These are phyloP conservation scores for Chromera velia DNA, from an alignment of 73 alveolate genomes.

Conservation along the genomic window DNA sequence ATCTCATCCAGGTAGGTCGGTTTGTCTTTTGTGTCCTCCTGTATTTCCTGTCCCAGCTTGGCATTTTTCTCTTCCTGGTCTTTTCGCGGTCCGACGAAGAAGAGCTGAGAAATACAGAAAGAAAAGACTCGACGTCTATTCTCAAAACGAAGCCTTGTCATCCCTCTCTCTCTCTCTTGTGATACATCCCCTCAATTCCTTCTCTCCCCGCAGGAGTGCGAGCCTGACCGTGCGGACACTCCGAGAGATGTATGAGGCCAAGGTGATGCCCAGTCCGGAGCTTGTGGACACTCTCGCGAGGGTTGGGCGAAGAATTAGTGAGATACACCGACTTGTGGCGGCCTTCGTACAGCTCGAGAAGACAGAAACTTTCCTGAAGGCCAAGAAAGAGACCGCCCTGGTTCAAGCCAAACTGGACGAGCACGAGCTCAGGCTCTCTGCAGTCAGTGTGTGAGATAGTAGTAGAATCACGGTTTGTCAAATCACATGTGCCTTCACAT, in stretches of 20 bases:
- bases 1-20: conserved; percentile 14
- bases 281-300: conserved; percentile 31
- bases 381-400: neutral
- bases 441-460: too few relatives aligned
- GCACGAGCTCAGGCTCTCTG: neutral
- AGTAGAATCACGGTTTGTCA: too few relatives aligned
- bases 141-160: too few relatives aligned
- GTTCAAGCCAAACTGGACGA: neutral
- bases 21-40: neutral
- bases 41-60: neutral
- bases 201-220: neutral
- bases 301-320: conserved; percentile 31
- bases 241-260: conserved; percentile 9
- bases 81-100: too few relatives aligned
- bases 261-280: conserved; percentile 32
- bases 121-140: too few relatives aligned
- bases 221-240: neutral
- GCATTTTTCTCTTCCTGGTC: too few relatives aligned
- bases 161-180: too few relatives aligned
- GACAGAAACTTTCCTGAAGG: neutral
- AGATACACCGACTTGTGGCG: neutral
- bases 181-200: too few relatives aligned
- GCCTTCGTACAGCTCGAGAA: neutral
- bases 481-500: too few relatives aligned
- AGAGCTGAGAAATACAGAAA: too few relatives aligned